Conservation (phyloP, 2,329 filamentous ascomycete species). For the Sporothrix brunneoviolacea region DNA sequence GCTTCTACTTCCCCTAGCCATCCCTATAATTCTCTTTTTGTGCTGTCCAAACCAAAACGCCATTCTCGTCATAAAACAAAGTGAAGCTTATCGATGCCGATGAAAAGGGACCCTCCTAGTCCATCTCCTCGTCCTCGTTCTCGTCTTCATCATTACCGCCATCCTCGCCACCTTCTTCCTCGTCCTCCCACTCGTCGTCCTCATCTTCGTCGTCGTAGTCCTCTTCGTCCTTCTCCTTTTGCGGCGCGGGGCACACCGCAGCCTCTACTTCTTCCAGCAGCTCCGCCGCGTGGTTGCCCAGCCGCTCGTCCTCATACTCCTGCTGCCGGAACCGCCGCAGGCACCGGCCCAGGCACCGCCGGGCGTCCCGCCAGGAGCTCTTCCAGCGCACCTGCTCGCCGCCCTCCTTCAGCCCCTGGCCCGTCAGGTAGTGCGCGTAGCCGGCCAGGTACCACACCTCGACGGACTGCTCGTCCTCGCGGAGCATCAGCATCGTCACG, state of each 20-base stretch:
- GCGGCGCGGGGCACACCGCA: constrained; percentile 55
- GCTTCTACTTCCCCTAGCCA: no score
- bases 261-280: constrained; percentile 57
- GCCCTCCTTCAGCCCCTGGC: constrained; percentile 52
- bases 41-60: constrained; percentile 9
- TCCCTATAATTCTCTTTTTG: no score
- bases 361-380: constrained; percentile 63
- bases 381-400: constrained; percentile 43
- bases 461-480: constrained; percentile 88
- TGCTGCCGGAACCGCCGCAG: constrained; percentile 70
- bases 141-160: constrained; percentile 47
- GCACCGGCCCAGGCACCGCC: constrained; percentile 77
- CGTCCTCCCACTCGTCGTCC: constrained; percentile 39
- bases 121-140: constrained; percentile 22
- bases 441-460: constrained; percentile 97
- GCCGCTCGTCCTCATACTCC: constrained; percentile 77
- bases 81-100: background rate
- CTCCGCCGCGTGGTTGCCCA: constrained; percentile 69
- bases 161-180: constrained; percentile 49
- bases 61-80: no score
- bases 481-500: constrained; percentile 75
- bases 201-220: constrained; percentile 48
- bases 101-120: background rate
- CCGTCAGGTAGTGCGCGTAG: constrained; percentile 79
- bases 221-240: constrained; percentile 44